Conservation (phyloP, 768 basidiomycete species). For the Glaciozyma antarctica region DNA sequence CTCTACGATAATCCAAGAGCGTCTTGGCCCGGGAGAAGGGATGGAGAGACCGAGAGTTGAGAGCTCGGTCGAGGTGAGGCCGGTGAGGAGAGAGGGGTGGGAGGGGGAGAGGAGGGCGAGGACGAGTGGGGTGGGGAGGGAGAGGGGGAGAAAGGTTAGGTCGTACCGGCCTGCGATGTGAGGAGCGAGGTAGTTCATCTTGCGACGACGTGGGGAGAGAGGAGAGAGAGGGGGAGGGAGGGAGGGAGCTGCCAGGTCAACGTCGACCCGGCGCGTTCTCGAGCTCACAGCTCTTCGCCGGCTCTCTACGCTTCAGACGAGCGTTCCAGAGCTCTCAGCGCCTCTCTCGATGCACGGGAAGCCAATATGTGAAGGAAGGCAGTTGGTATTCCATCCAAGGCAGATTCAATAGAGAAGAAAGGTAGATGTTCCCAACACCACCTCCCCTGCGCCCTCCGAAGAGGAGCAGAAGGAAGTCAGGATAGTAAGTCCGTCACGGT, state of each 20-base stretch:
- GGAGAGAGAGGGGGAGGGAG: too few species aligned
- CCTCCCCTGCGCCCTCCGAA: background rate
- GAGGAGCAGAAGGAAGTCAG: slow-evolving; percentile 10
- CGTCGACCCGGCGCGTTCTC: background rate
- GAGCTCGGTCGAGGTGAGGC: slow-evolving; percentile 1
- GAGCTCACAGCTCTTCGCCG: too few species aligned
- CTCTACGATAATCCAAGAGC: slow-evolving; percentile 12
- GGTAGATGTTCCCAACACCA: background rate
- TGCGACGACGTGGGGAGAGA: background rate
- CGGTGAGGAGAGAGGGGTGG: background rate
- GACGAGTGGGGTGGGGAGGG: slow-evolving; percentile 12
- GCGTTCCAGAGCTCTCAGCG: too few species aligned
- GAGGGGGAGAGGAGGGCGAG: slow-evolving; percentile 10
- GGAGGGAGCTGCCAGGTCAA: too few species aligned
- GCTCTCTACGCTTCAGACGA: too few species aligned
- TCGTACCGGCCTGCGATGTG: slow-evolving; percentile 18
- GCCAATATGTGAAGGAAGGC: too few species aligned
- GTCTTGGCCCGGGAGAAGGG: slow-evolving; percentile 1
- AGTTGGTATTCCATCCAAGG: background rate
- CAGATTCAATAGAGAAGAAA: background rate
- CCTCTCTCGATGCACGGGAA: too few species aligned
- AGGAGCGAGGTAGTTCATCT: background rate
- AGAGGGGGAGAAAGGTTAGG: slow-evolving; percentile 4
- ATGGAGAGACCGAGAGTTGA: background rate
- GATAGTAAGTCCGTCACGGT: slow-evolving; percentile 18